Evolutionary conservation across 805 yeast species (phyloP).

Genomic region (Candida manassasensis): DNA sequence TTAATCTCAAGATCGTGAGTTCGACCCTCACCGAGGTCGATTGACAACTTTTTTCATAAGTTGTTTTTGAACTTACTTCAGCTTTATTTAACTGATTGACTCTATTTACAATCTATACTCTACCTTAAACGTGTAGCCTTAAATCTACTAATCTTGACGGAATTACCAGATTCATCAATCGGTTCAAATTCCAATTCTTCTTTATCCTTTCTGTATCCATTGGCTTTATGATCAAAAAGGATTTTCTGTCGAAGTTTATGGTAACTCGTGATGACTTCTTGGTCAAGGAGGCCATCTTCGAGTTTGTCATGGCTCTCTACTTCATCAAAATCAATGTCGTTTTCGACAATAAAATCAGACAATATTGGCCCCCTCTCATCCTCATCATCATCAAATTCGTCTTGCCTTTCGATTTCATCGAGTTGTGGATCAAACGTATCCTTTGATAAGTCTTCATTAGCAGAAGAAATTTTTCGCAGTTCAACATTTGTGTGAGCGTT

Average conservation of each 20-base stretch:
- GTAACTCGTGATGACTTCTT: conserved; percentile 53
- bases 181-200: conserved; percentile 61
- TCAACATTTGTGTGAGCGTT: too few species aligned
- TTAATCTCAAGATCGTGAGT: conserved; percentile 23
- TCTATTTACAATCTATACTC: not conserved
- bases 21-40: conserved; percentile 21
- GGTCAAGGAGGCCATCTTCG: conserved; percentile 31
- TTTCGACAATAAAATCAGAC: conserved; percentile 41
- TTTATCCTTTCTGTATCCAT: conserved; percentile 42
- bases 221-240: conserved; percentile 34
- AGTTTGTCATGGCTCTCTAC: conserved; percentile 10
- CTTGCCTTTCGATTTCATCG: conserved; percentile 21
- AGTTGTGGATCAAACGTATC: conserved; percentile 7
- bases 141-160: conserved; percentile 60
- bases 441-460: not conserved
- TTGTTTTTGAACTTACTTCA: not conserved
- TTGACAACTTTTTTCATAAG: conserved; percentile 7
- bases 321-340: conserved; percentile 20
- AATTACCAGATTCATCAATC: conserved; percentile 58
- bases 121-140: conserved; percentile 43
- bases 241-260: conserved; percentile 51
- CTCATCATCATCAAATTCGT: conserved; percentile 31
- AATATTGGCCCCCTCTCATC: conserved; percentile 36
- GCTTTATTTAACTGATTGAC: not conserved
- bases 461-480: too few species aligned